These are phyloP conservation scores for Wickerhamomyces sp. DNA, from an alignment of 1,139 yeast species.

Conservation along the genomic window DNA sequence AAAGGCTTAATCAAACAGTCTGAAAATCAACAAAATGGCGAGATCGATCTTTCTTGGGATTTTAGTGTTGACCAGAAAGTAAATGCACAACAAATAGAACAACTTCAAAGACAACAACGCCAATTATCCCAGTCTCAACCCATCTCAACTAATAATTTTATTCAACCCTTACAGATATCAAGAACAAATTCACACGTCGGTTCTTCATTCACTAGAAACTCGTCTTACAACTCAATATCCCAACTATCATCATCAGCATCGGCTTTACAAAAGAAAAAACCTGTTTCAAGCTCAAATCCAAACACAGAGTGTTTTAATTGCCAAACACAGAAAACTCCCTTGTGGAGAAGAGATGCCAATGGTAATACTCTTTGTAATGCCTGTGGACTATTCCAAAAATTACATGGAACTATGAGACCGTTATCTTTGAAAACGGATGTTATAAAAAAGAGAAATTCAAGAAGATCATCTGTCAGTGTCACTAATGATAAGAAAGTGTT, in stretches of 20 bases:
- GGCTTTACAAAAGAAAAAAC: constrained; percentile 19
- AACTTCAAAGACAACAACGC: constrained; percentile 9
- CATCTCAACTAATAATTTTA: background rate
- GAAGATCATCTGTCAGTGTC: constrained; percentile 25
- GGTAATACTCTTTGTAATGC: constrained; percentile 96
- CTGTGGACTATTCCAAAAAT: constrained; percentile 87
- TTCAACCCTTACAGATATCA: constrained; percentile 7
- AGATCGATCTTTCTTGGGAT: constrained; percentile 17
- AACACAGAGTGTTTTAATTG: constrained; percentile 70
- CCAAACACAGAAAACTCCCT: constrained; percentile 88
- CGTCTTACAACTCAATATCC: constrained; percentile 13
- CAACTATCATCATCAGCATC: constrained; percentile 13
- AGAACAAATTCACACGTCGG: background rate
- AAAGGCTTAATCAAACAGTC: constrained; percentile 13
- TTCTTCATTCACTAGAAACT: constrained; percentile 8
- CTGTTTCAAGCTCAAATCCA: constrained; percentile 9
- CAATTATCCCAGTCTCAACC: background rate
- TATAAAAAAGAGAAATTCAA: constrained; percentile 68
- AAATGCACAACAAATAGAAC: constrained; percentile 6
- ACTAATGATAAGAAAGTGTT: constrained; percentile 14
- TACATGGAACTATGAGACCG: constrained; percentile 95
- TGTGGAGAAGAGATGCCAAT: constrained; percentile 93
- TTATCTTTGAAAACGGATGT: constrained; percentile 89
- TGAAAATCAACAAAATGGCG: constrained; percentile 7
- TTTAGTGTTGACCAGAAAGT: constrained; percentile 11